These are phyloP conservation scores for Penicillium dipodomyicola DNA, from an alignment of 495 filamentous ascomycete species.

Conservation along the genomic window DNA sequence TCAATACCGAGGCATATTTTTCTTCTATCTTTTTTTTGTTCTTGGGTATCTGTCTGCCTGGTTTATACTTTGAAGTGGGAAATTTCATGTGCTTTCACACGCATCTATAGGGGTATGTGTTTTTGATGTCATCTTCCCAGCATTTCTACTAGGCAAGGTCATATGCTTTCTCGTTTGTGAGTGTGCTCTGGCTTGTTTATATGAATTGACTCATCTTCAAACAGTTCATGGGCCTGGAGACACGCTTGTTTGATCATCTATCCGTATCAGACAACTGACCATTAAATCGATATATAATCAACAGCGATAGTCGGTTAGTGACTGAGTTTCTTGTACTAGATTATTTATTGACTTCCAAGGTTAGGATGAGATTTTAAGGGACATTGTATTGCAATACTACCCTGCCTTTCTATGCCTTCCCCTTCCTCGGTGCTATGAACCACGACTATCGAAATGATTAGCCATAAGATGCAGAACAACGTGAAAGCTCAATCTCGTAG, in stretches of 20 bases:
- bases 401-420: not conserved
- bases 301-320: not conserved
- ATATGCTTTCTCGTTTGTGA: not conserved
- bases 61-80: not conserved
- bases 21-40: not conserved
- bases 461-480: not conserved
- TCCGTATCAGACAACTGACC: not conserved
- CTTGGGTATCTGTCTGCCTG: constrained; percentile 6
- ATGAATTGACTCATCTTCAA: not conserved
- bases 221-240: not conserved
- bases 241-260: not conserved
- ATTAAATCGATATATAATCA: not conserved
- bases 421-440: not conserved
- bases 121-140: not conserved
- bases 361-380: not conserved
- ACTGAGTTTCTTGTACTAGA: not conserved
- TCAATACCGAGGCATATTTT: constrained; percentile 3
- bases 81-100: not conserved
- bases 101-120: not conserved
- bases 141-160: not conserved
- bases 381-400: not conserved
- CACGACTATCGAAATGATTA: not conserved
- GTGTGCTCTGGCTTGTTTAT: not conserved
- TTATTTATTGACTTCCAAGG: not conserved
- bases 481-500: not conserved